phyloP scores from a whole-genome alignment of 768 basidiomycete species.

The Tylopilus vinaceipallidus region DNA sequence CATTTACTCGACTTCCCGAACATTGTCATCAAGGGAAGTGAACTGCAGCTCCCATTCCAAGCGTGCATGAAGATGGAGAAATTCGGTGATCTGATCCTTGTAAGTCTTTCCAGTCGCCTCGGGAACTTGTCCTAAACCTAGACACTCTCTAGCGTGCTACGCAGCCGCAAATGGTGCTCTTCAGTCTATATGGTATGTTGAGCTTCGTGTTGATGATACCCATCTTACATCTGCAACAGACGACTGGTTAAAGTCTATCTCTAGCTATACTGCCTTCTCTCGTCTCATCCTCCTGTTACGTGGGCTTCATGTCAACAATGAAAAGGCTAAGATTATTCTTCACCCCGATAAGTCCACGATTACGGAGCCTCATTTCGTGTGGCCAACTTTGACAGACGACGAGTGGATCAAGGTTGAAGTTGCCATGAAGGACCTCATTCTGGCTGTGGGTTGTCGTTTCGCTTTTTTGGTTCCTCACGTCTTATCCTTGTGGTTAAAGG shows the following conservation, averaged over 20 bases:
- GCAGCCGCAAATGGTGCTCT: constrained; percentile 98
- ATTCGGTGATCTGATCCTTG: constrained; percentile 95
- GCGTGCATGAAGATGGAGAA: constrained; percentile 99
- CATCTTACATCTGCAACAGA: constrained; percentile 44
- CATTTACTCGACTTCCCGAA: constrained; percentile 99
- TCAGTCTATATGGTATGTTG: constrained; percentile 83
- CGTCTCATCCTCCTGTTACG: constrained; percentile 95
- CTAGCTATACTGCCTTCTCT: constrained; percentile 98
- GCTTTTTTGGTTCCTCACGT: background rate
- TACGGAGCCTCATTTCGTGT: constrained; percentile 96
- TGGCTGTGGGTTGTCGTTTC: constrained; percentile 54
- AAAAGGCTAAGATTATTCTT: constrained; percentile 98
- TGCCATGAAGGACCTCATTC: constrained; percentile 95
- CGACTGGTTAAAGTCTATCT: constrained; percentile 99
- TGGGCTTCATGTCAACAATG: constrained; percentile 97
- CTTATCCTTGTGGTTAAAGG: constrained; percentile 42
- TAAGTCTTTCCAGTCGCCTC: constrained; percentile 28
- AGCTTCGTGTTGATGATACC: background rate
- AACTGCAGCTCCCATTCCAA: constrained; percentile 98
- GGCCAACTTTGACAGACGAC: constrained; percentile 90
- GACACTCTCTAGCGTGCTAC: constrained; percentile 68
- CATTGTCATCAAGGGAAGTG: constrained; percentile 99
- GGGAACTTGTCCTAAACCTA: background rate
- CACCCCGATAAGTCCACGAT: constrained; percentile 97
- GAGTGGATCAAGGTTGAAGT: constrained; percentile 99